Base-by-base conservation (phyloP, 257 asterid genomes). In the Solanum okadae region DNA sequence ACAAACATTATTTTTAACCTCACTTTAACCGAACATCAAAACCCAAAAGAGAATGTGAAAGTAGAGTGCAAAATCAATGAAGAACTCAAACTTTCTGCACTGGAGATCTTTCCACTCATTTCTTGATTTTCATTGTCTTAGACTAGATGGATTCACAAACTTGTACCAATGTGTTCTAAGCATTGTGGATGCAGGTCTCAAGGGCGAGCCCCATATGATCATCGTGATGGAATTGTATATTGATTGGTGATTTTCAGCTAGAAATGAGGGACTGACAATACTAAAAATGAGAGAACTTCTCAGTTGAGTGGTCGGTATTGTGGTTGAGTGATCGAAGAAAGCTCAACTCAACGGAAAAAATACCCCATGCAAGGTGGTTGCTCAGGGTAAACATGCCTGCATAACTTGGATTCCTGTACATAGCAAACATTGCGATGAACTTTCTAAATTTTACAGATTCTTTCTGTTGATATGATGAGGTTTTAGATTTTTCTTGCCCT, bases 151-250 rank as follows among this genome's bases (percentile, higher is more conserved):
- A 68, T 29, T 61, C 25, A 40, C 13, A 10, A 20, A 85, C 34
- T 35, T 25, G 56, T 82, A 46, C 38, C 52, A 83, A 44, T 59
- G 68, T 25, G 61, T 40, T 61, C 46, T 18, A 27, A 86, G 75
- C 70, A 37, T 67, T 67, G 63, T 65, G 86, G 86, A 56, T 93
- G 94, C 94, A 94, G 98, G 96, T 91, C 85, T 95, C 98, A 65
- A 95, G 96, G 92, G 96, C 96, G 84, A 96, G 99, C 91, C 98
- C 98, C 65, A 93, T 94, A 87, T 94, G 94, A 88, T 84, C 85
- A 70, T 5, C 6, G 70, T 82, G 86, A 38, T 52, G 88, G 25
- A 37, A 23, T 86, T 46, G 88, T 33, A 46, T 22, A 86, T 38
- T 86, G 82, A 86, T 37, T 12, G 73, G 70, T 34, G 85, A 86